Percentiles rank a stretch among this genome's conserved stretches.
Evolutionary conservation across 257 asterid genomes (phyloP).

Genomic region (Ballota nigra): DNA sequence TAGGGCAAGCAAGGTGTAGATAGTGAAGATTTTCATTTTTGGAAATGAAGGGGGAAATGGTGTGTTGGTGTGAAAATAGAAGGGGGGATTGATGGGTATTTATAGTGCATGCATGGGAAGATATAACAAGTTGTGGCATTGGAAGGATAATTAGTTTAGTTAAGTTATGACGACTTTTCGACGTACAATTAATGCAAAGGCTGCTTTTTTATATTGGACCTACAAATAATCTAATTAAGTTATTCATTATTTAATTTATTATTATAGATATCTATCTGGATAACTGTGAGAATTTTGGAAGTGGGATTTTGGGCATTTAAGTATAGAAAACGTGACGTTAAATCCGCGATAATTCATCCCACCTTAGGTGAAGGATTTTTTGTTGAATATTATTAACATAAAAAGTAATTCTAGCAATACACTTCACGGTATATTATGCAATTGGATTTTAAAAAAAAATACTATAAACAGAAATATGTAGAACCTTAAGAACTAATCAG

Average conservation of each 20-base stretch:
- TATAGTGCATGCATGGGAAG: background rate
- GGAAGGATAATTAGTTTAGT: background rate
- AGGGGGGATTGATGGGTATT: background rate
- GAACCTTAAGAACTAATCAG: too few species aligned
- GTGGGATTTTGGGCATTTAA: background rate
- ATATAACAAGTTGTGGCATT: background rate
- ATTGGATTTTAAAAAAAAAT: too few species aligned
- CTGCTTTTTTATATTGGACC: background rate
- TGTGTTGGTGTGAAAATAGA: background rate
- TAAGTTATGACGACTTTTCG: background rate
- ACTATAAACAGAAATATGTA: too few species aligned
- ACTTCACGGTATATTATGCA: too few species aligned
- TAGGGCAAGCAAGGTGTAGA: constrained; percentile 12
- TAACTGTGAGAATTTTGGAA: too few species aligned
- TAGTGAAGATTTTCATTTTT: background rate
- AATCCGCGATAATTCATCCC: too few species aligned
- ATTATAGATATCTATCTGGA: too few species aligned
- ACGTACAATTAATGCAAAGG: background rate
- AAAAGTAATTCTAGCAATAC: too few species aligned
- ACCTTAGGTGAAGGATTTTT: too few species aligned
- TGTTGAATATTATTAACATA: too few species aligned
- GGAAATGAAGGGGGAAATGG: background rate
- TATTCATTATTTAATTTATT: too few species aligned
- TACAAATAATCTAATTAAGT: too few species aligned
- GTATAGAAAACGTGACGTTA: background rate